These are phyloP conservation scores for Candida pseudoviswanathii DNA, from an alignment of 1,139 yeast species.

Conservation along the genomic window DNA sequence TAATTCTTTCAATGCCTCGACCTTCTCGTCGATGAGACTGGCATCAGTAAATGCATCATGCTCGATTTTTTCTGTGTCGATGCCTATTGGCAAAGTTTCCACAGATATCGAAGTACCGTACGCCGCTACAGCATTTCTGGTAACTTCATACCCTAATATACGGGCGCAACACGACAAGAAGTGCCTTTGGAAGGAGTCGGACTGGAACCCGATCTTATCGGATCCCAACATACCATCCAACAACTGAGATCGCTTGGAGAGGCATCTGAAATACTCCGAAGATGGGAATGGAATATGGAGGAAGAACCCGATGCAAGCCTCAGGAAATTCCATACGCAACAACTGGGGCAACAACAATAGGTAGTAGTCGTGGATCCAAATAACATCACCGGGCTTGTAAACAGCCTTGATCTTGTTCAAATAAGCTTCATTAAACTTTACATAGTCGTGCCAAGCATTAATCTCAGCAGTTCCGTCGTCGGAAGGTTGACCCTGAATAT, in stretches of 20 bases:
- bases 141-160: conserved; percentile 69
- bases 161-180: conserved; percentile 88
- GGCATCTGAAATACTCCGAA: conserved; percentile 88
- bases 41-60: conserved; percentile 50
- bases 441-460: conserved; percentile 90
- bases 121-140: conserved; percentile 61
- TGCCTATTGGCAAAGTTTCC: conserved; percentile 82
- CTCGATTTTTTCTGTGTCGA: conserved; percentile 68
- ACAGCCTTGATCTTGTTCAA: conserved; percentile 72
- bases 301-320: conserved; percentile 80
- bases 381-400: conserved; percentile 87
- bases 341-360: conserved; percentile 82
- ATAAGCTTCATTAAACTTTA: conserved; percentile 85
- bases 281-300: conserved; percentile 94
- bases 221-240: conserved; percentile 92
- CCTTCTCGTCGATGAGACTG: conserved; percentile 37
- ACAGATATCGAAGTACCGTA: conserved; percentile 78
- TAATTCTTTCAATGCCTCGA: conserved; percentile 57
- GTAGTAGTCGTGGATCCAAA: conserved; percentile 95
- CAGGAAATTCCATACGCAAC: conserved; percentile 77
- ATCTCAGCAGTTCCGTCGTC: conserved; percentile 68
- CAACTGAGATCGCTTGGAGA: conserved; percentile 78
- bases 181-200: conserved; percentile 84
- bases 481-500: conserved; percentile 68
- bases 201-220: conserved; percentile 83